Base-by-base conservation (phyloP, 2,329 filamentous ascomycete species). In the Penicillium janthinellum region DNA sequence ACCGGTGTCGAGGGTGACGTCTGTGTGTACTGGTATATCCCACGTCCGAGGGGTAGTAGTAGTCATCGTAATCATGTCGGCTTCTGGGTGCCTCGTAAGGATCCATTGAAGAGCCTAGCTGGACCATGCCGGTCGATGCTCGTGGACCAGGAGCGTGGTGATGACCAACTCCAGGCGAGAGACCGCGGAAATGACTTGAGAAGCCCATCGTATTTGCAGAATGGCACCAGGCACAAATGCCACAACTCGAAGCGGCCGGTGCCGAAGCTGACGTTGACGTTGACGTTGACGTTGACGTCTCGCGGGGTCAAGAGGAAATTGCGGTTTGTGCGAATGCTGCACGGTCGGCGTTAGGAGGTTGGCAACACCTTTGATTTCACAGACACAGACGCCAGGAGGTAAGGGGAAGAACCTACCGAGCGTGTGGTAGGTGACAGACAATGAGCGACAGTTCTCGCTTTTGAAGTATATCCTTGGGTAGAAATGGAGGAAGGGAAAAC, bases 61-160 rank as follows among this genome's bases (percentile, higher is more conserved):
- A 38, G 28, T 70, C 67, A 17, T 73, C 62, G 54, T 73, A 72
- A 45, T 67, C 64, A 42, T 72, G 69, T 44, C 69, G 70, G 45
- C 67, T 63, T 45, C 70, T 60, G 7, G 70, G 65, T 6, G 67
- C 64, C 34, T 73, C 67, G 55, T 76, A 75, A 5, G 70, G 65
- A 52, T 79, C 75, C 56, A 71, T 68, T 45, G 73, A 70, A 11
- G 75, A 71, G 50, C 63, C 69, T 41, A 73, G 66, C 50, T 73
- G 67, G 44, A 79, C 71, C 48, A 72, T 77, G 39, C 77, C 76
- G 6, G 77, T 79, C 17, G 78, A 79, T 34, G 76, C 71, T 42
- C 76, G 74, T 69, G 76, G 75, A 50, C 78, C 76, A 51, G 70
- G 64, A 61, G 73, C 61, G 58, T 62, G 56, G 38, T 63, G 58